phyloP scores from a whole-genome alignment of 2,329 filamentous ascomycete genomes.

The Colletotrichum incanum region DNA sequence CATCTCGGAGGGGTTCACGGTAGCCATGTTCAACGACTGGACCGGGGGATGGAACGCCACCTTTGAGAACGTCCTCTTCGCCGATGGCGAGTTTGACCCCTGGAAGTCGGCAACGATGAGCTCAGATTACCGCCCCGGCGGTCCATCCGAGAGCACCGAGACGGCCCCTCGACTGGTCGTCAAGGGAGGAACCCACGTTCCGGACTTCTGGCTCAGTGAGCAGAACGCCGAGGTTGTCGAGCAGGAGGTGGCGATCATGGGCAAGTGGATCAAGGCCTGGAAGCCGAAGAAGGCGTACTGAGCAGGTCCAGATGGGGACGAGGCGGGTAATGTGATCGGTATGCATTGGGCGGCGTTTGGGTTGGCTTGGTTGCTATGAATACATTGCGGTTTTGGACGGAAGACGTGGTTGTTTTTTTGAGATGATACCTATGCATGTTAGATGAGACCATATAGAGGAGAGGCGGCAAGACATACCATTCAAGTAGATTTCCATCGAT shows the following conservation, averaged over 20 bases:
- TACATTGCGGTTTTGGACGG: background rate
- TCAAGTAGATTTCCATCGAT: background rate
- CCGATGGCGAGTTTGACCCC: conserved; percentile 38
- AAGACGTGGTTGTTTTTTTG: background rate
- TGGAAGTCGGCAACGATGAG: conserved; percentile 38
- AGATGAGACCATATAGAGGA: background rate
- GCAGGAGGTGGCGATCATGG: conserved; percentile 33
- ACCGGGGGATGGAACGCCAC: conserved; percentile 35
- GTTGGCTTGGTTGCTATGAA: background rate
- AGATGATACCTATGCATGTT: conserved; percentile 17
- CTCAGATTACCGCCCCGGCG: conserved; percentile 34
- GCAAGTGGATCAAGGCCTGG: conserved; percentile 40
- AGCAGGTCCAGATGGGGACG: background rate
- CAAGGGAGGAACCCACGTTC: conserved; percentile 22
- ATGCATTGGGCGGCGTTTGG: conserved; percentile 23
- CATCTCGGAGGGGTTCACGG: conserved; percentile 30
- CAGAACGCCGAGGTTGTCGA: conserved; percentile 9
- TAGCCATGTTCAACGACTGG: conserved; percentile 33
- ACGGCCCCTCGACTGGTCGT: conserved; percentile 29
- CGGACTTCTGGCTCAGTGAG: conserved; percentile 23
- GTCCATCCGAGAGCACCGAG: conserved; percentile 28
- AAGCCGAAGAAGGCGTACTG: conserved; percentile 24
- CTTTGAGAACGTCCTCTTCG: conserved; percentile 38
- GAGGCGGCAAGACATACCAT: background rate
- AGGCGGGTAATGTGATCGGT: background rate